Base-by-base conservation (phyloP, 192 early-diverging fungal species). In the Pecoramyces ruminantium region DNA sequence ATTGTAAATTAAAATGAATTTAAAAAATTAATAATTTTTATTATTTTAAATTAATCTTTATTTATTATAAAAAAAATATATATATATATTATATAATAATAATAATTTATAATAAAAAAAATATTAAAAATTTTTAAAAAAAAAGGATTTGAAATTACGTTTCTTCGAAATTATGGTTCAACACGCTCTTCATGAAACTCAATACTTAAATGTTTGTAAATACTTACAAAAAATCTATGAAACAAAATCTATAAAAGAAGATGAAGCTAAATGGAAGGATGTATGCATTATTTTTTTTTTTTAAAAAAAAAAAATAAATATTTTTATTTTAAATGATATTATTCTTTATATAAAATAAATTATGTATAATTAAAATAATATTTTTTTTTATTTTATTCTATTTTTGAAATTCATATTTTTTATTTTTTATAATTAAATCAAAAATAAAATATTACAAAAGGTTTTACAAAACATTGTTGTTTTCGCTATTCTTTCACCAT, bases 131-230 rank as follows among this genome's bases (percentile, higher is more conserved):
- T n/a, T n/a, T n/a, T n/a, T n/a, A n/a, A n/a, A 34, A 34, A 34
- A 6, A 34, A 34, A 95, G 91, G 94, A 96, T 84, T 86, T 97
- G 80, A 99, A 99, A 92, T 86, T 98, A 82, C 93, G 96, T 67
- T 99, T 91, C 89, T 98, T 97, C 85, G 91, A 96, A 81, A 89
- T 97, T 78, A 97, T 99, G 96, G 95, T 98, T 81, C 92, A 95
- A 86, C 92, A 95, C 82, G 94, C 96, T 12, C 82, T 96, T 82
- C 95, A 99, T 83, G 96, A 95, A 86, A 89, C 89, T 77, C 89
- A 95, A 85, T 97, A 93, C 83, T 87, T 99, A 83, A 92, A 94
- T 80, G 94, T 92, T 12, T 95, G 95, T 91, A 95, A 97, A 85
- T 93, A 96, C 85, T 98, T 94, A 86, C 89, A 94, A 78, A 91